Evolutionary conservation across 257 asterid genomes (phyloP), one percentile per base, ranked within the genome.

Genomic region (Plantago ovata): DNA sequence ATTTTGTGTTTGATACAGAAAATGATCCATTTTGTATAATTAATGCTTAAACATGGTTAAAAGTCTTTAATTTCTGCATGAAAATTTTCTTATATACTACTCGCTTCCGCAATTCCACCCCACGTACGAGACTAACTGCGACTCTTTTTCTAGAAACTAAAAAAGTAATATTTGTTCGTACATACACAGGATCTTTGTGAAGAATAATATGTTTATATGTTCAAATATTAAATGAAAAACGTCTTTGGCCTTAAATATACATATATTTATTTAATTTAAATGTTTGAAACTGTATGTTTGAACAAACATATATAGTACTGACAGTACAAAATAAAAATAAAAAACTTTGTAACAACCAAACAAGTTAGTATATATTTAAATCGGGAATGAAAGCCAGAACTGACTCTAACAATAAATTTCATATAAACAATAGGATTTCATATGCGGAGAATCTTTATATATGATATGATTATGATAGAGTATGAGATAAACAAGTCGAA

Each of bases 311-410:
- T 6, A 28, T 3, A n/a, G n/a, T n/a, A n/a, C n/a, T n/a, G n/a
- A n/a, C n/a, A n/a, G n/a, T n/a, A 1, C 36, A 28, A 28, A 28
- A 8, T 3, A 28, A 28, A 28, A 28, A 3, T 28, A 28, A 28
- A 52, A 9, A 45, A n/a, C 22, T 45, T 45, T 16, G 20, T 45
- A 45, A 15, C 22, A 24, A 52, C 41, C 16, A 52, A 52, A 5
- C 16, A 23, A 47, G 16, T n/a, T n/a, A n/a, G n/a, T n/a, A n/a
- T 23, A 40, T 42, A 48, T 7, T 38, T 22, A 40, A 60, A 28
- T 12, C 21, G 50, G 21, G 0, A 54, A 60, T 60, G 81, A 70
- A 67, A 56, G 80, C 78, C 86, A 78, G 71, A 67, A 53, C 76
- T 78, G 83, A 80, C 85, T 52, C 65, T 58, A 20, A 21, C 58